Evolutionary conservation across 805 yeast genomes (phyloP).

Genomic region (Wickerhamiella spandovensis): DNA sequence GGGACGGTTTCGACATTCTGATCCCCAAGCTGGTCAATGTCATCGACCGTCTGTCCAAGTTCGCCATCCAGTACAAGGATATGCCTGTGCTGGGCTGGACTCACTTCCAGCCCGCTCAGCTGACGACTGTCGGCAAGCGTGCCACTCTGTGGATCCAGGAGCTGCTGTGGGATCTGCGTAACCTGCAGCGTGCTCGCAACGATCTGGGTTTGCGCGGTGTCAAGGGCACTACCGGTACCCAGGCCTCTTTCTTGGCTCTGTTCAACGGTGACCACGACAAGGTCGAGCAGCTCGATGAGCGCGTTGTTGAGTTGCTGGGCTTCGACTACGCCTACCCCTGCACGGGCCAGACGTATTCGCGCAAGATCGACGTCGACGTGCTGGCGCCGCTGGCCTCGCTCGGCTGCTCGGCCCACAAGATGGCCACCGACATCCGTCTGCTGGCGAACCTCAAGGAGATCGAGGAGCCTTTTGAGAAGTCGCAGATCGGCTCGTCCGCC

Average conservation of each 20-base stretch:
- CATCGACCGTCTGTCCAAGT: conserved; percentile 74
- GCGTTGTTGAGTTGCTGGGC: conserved; percentile 85
- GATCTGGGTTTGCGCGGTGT: conserved; percentile 96
- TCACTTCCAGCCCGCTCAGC: conserved; percentile 98
- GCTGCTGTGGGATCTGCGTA: conserved; percentile 92
- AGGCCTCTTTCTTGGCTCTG: conserved; percentile 86
- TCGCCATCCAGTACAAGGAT: conserved; percentile 87
- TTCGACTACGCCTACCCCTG: conserved; percentile 93
- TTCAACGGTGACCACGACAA: conserved; percentile 96
- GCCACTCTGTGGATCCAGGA: conserved; percentile 97
- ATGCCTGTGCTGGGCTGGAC: conserved; percentile 98
- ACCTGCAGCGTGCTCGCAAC: conserved; percentile 88
- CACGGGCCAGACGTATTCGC: conserved; percentile 97
- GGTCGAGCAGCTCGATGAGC: conserved; percentile 83
- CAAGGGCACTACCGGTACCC: conserved; percentile 98
- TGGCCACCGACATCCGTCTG: conserved; percentile 93
- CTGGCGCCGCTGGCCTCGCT: conserved; percentile 85
- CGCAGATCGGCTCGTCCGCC: conserved; percentile 96
- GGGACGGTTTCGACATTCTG: conserved; percentile 88
- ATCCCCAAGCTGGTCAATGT: conserved; percentile 94
- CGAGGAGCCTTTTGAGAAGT: conserved; percentile 96
- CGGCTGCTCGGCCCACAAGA: conserved; percentile 93
- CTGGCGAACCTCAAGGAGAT: conserved; percentile 93
- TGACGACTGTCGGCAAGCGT: conserved; percentile 97
- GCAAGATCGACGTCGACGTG: conserved; percentile 94